A percentile compares a stretch with the other conserved stretches of the same genome.
Evolutionary conservation across 192 early-diverging fungal species (phyloP).

Genomic region (Geranomyces michiganensis): DNA sequence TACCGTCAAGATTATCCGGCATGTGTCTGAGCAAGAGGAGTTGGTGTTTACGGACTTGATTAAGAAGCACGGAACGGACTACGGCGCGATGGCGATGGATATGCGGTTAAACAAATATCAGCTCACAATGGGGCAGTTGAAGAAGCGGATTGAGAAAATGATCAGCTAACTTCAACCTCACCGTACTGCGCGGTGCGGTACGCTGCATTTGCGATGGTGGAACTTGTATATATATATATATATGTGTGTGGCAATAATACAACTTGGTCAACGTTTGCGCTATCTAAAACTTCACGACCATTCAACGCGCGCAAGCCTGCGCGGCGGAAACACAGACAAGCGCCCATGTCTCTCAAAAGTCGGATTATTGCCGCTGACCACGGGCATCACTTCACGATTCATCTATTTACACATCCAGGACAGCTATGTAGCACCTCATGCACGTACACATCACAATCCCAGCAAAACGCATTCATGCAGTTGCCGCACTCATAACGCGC

Average conservation of each 20-base stretch:
- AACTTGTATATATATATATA: no score
- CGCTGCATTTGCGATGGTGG: no score
- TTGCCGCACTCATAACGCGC: constrained; percentile 73
- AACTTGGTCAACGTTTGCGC: no score
- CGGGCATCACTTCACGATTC: neutral
- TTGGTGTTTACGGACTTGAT: constrained; percentile 39
- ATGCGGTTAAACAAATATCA: constrained; percentile 54
- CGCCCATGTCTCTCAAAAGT: no score
- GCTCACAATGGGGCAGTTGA: constrained; percentile 52
- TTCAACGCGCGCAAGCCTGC: no score
- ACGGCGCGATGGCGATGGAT: constrained; percentile 53
- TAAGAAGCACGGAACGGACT: constrained; percentile 50
- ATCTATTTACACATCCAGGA: constrained; percentile 45
- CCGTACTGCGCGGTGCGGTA: no score
- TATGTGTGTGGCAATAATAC: no score
- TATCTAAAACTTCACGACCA: no score
- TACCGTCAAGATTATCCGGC: constrained; percentile 17
- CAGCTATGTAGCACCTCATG: constrained; percentile 94
- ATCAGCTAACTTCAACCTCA: no score
- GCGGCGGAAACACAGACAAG: no score
- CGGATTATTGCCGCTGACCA: no score
- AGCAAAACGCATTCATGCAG: constrained; percentile 80
- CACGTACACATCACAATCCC: constrained; percentile 91
- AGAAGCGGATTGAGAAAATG: constrained; percentile 44
- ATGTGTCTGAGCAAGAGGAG: constrained; percentile 47